Evolutionary conservation across 2,329 filamentous ascomycete species (phyloP), one percentile per base, ranked within the genome.

Genomic region (Colletotrichum brevisporum): DNA sequence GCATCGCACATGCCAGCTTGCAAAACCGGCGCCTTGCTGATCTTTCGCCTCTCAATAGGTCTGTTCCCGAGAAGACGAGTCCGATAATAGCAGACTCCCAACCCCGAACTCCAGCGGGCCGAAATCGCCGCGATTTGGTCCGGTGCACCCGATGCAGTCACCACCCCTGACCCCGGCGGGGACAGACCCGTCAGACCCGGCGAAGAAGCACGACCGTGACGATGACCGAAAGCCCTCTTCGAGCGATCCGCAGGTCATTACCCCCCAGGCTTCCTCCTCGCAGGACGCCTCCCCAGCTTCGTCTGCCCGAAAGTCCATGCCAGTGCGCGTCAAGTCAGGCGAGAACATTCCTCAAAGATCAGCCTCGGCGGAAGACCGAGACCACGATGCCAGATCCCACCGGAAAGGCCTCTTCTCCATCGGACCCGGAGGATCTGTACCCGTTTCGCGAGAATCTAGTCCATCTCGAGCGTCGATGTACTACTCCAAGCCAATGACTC

Each of bases 81-180:
- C 86, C 6, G 89, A 90, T 60, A 84, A 90, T 63, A 92, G 89
- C 75, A 86, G 89, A 69, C 85, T 90, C 66, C 85, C 89, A 48
- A 91, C 90, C 63, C 91, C 90, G 59, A 89, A 82, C 71, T 90
- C 91, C 71, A 90, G 90, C 61, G 84, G 84, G 67, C 88, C 86
- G 73, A 86, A 88, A 70, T 94, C 92, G 66, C 90, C 92, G 36
- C 87, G 86, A 77, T 83, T 89, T 48, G 92, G 91, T 72, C 91
- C 93, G 69, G 87, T 88, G 70, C 89, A 91, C 68, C 89, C 92
- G 66, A 88, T 97, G 82, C 92, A 95, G 74, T 97, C 95, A 12
- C 95, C 95, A 73, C 94, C 94, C 50, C 86, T 98, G 60, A 98
- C 95, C 13, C 95, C 95, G 18, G 91, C 94, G 63, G 94, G 91